Percentiles rank a stretch among this genome's conserved stretches.
phyloP scores from a whole-genome alignment of 1,284 basidiomycete species.

The Apiotrichum montevideense region DNA sequence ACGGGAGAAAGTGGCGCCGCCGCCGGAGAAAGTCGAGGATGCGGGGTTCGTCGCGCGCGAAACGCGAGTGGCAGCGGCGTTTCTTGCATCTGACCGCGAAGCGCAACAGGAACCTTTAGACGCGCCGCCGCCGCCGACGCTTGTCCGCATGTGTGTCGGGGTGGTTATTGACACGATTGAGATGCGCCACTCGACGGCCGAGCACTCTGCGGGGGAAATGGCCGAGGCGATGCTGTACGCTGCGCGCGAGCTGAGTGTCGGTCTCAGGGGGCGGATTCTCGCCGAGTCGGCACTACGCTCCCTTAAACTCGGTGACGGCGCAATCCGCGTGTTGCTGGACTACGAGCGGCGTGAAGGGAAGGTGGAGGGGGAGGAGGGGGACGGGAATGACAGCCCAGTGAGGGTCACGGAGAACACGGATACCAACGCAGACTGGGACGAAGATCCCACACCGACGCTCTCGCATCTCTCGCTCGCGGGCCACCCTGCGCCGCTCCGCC shows the following conservation, averaged over 20 bases:
- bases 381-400: no score
- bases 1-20: neutral
- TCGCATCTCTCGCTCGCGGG: slow-evolving; percentile 25
- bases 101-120: no score
- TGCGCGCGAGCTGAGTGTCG: slow-evolving; percentile 24
- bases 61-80: neutral
- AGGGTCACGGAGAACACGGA: neutral
- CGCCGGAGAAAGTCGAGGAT: neutral
- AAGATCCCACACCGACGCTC: slow-evolving; percentile 9
- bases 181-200: slow-evolving; percentile 12
- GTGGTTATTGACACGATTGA: slow-evolving; percentile 26
- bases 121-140: neutral
- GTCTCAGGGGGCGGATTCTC: slow-evolving; percentile 26
- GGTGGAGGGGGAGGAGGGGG: no score
- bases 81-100: neutral
- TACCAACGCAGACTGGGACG: slow-evolving; percentile 19
- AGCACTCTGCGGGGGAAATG: slow-evolving; percentile 13
- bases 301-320: slow-evolving; percentile 20
- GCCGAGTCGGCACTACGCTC: slow-evolving; percentile 13
- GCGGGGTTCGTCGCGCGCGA: neutral
- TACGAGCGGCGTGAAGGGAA: neutral
- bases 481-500: slow-evolving; percentile 22
- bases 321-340: slow-evolving; percentile 18
- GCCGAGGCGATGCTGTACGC: slow-evolving; percentile 26
- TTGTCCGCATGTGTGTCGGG: slow-evolving; percentile 23